Evolutionary conservation across 805 yeast species (phyloP).

Genomic region (Sungouiella blattae): DNA sequence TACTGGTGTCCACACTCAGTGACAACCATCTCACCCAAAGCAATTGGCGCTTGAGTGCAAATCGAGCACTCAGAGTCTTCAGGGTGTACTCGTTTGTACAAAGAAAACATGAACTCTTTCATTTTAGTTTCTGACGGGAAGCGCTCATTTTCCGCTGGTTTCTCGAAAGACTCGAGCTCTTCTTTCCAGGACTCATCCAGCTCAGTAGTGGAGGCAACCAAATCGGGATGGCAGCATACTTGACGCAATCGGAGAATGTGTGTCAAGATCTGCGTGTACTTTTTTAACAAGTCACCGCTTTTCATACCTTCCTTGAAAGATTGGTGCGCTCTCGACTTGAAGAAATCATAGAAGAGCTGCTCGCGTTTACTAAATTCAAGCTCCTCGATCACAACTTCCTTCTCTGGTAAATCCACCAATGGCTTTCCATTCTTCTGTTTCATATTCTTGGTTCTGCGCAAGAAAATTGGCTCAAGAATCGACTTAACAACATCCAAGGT

Average conservation of each 20-base stretch:
- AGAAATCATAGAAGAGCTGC: constrained; percentile 59
- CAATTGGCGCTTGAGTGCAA: constrained; percentile 69
- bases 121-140: constrained; percentile 20
- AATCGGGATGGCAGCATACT: constrained; percentile 77
- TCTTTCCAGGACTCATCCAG: constrained; percentile 47
- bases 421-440: constrained; percentile 68
- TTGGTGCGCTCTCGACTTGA: constrained; percentile 62
- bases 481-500: constrained; percentile 85
- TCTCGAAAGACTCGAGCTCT: constrained; percentile 13
- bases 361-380: constrained; percentile 68
- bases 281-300: constrained; percentile 65
- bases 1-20: constrained; percentile 80
- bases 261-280: constrained; percentile 75
- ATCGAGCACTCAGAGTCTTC: constrained; percentile 73
- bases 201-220: constrained; percentile 52
- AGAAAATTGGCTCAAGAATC: constrained; percentile 74
- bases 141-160: constrained; percentile 13
- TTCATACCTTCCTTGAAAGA: constrained; percentile 58
- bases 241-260: constrained; percentile 83
- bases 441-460: constrained; percentile 86
- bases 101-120: constrained; percentile 21
- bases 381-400: constrained; percentile 66
- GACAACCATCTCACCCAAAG: constrained; percentile 49
- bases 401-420: constrained; percentile 72
- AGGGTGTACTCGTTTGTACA: constrained; percentile 29